These are phyloP conservation scores for Eucalyptus virginea DNA, from an alignment of 345 rosid genomes.

Conservation along the genomic window DNA sequence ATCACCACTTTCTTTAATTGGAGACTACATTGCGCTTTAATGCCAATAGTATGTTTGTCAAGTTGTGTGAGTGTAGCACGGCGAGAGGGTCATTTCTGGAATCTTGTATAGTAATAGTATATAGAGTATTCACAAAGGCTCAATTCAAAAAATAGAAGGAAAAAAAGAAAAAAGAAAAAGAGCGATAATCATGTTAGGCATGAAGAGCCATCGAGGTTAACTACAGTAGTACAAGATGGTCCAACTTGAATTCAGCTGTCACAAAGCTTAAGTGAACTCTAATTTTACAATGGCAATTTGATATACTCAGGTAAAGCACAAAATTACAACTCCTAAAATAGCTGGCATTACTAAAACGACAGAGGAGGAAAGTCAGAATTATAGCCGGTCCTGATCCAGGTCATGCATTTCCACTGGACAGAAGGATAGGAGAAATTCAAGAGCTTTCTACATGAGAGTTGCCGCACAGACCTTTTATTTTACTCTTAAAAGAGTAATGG, in stretches of 20 bases:
- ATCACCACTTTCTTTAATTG: background rate
- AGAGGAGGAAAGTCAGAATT: background rate
- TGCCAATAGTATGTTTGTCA: background rate
- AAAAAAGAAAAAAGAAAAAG: too few species aligned
- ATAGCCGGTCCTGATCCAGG: background rate
- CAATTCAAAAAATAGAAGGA: background rate
- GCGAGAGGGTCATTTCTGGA: background rate
- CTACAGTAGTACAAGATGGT: background rate
- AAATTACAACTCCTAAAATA: background rate
- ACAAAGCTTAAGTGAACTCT: constrained; percentile 21
- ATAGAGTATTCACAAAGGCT: background rate
- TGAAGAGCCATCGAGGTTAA: background rate
- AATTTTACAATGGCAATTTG: constrained; percentile 87
- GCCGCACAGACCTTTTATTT: background rate
- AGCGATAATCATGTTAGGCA: background rate
- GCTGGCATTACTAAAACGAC: background rate
- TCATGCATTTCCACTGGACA: background rate
- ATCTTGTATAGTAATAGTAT: background rate
- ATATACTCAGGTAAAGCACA: constrained; percentile 39
- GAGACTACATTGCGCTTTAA: background rate
- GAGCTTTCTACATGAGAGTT: too few species aligned
- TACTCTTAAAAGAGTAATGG: background rate
- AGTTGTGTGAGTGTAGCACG: background rate
- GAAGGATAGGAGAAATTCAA: too few species aligned
- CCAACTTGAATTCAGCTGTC: background rate